Evolutionary conservation across 2,329 filamentous ascomycete species (phyloP), one percentile per base, ranked within the genome.

Genomic region (Byssochlamys sp.): DNA sequence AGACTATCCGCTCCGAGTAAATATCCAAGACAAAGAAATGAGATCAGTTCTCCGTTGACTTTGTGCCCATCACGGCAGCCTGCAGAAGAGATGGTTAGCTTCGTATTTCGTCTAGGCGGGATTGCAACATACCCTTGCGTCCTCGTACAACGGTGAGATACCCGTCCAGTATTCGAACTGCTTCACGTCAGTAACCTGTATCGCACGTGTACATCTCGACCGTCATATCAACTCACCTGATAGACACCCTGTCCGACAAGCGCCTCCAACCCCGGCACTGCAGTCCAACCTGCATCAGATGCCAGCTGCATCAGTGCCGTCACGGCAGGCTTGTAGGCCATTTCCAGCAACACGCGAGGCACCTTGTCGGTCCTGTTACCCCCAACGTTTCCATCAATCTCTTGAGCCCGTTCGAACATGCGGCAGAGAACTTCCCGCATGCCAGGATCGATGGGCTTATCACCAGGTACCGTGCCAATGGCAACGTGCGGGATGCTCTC

Each of bases 321-420:
- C 55, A 89, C 81, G 0, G 82, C 79, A 24, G 94, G 94, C 73
- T 92, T 95, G 74, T 99, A 99, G 1, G 94, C 92, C 91, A 99
- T 96, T 73, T 99, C 94, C 2, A 97, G 76, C 60, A 97, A 75
- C 11, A 94, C 82, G 24, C 82, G 81, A 27, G 73, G 74, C 4
- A 73, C 73, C 55, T 74, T 73, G 26, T 70, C 70, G 5, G 64
- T 64, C 9, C 68, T 57, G 57, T 58, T 62, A 54, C 69, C 61
- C 67, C 69, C 65, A 56, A 66, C 60, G 66, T 71, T 61, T 64
- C 70, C 60, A 58, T 77, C 75, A n/a, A 85, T 69, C 33, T 84
- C 66, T 14, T 78, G 73, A 4, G 76, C 73, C 9, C 67, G 68
- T 58, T 70, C 64, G 61, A 86, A 83, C 58, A 85, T 71, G 2